Conservation (phyloP, 1,284 basidiomycete species). For the Leucoagaricus sp. region DNA sequence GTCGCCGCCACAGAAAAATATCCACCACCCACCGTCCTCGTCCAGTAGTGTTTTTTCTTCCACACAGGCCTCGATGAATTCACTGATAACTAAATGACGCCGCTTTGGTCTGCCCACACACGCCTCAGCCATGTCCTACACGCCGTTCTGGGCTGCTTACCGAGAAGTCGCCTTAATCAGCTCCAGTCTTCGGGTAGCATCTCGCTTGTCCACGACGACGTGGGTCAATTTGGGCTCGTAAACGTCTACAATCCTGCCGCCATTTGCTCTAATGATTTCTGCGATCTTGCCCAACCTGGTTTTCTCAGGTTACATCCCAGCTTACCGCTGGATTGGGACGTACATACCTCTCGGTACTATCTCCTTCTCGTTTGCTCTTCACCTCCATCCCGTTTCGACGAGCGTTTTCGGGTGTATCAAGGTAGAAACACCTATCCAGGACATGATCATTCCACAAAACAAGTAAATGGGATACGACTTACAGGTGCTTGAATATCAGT, state of each 20-base stretch:
- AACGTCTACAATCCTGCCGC: slow-evolving; percentile 70
- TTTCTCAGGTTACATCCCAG: slow-evolving; percentile 10
- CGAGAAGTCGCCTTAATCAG: slow-evolving; percentile 71
- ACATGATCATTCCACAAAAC: slow-evolving; percentile 4
- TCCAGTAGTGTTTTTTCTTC: slow-evolving; percentile 81
- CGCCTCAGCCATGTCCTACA: slow-evolving; percentile 7
- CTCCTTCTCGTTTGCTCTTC: slow-evolving; percentile 54
- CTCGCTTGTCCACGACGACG: slow-evolving; percentile 78
- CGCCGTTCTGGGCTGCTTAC: slow-evolving; percentile 38
- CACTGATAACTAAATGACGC: slow-evolving; percentile 74
- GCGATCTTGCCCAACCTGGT: slow-evolving; percentile 59
- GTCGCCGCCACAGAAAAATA: not conserved
- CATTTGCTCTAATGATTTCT: slow-evolving; percentile 60
- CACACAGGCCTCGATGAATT: slow-evolving; percentile 76
- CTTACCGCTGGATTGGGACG: slow-evolving; percentile 1
- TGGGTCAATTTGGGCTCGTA: slow-evolving; percentile 82
- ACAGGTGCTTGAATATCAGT: slow-evolving; percentile 80
- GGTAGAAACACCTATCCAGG: slow-evolving; percentile 73
- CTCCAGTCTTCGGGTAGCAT: slow-evolving; percentile 67
- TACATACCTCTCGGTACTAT: slow-evolving; percentile 53
- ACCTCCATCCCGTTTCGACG: slow-evolving; percentile 57
- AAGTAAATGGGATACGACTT: slow-evolving; percentile 27
- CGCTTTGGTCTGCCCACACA: slow-evolving; percentile 62
- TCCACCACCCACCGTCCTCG: slow-evolving; percentile 63
- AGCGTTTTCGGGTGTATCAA: slow-evolving; percentile 81